Conservation (phyloP, 805 yeast species). For the Schwanniomyces pseudopolymorphus region DNA sequence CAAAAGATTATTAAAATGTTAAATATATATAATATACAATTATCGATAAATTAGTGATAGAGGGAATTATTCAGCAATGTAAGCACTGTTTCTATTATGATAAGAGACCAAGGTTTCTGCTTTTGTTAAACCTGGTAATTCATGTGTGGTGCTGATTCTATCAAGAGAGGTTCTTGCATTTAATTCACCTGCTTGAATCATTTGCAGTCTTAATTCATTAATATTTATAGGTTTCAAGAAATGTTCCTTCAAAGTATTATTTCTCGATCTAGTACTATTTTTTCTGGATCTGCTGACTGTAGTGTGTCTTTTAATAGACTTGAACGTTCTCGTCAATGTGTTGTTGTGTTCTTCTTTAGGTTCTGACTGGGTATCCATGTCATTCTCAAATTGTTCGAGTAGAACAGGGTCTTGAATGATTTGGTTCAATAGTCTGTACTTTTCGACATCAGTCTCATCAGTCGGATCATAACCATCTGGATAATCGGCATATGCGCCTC, state of each 20-base stretch:
- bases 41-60: too few species aligned
- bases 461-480: conserved; percentile 57
- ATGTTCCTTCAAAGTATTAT: conserved; percentile 21
- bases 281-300: conserved; percentile 26
- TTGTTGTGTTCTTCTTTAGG: conserved; percentile 9
- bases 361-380: conserved; percentile 11
- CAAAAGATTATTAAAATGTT: not conserved
- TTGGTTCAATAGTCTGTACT: conserved; percentile 31
- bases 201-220: conserved; percentile 34
- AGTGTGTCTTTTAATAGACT: conserved; percentile 32
- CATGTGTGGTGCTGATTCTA: conserved; percentile 45
- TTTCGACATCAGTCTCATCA: conserved; percentile 40
- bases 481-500: conserved; percentile 52
- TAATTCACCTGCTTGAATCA: conserved; percentile 39
- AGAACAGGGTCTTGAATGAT: conserved; percentile 36
- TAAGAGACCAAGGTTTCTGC: conserved; percentile 48
- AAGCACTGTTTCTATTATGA: conserved; percentile 40
- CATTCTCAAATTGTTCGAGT: conserved; percentile 32
- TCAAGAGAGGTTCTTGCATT: conserved; percentile 35
- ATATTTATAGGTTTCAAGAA: conserved; percentile 34
- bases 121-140: conserved; percentile 49
- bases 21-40: too few species aligned
- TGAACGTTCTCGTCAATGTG: conserved; percentile 28
- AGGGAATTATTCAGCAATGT: not conserved
- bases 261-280: conserved; percentile 15